Evolutionary conservation across 129 eudicot genomes (phyloP).

Genomic region (Flaveria brownii): DNA sequence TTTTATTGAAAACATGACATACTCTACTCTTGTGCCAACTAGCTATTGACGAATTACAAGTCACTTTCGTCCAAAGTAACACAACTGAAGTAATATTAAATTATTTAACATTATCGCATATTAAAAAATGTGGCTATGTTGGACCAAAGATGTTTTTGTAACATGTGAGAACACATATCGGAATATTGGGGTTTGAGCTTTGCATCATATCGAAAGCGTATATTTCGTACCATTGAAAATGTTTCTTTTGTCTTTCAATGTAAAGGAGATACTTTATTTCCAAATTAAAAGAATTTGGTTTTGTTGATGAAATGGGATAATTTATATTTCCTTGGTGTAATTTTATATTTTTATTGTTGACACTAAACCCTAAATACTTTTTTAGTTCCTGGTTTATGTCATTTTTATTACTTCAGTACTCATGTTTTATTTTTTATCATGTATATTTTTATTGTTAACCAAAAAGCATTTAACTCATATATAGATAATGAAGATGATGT

Average conservation of each 20-base stretch:
- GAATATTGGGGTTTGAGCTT: slow-evolving; percentile 37
- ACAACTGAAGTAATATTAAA: slow-evolving; percentile 10
- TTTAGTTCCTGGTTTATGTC: too few relatives aligned
- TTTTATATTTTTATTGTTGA: too few relatives aligned
- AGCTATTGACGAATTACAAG: slow-evolving; percentile 6
- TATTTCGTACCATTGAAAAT: slow-evolving; percentile 1
- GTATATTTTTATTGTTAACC: too few relatives aligned
- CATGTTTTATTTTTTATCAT: too few relatives aligned
- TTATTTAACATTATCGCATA: too few relatives aligned
- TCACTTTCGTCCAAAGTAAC: slow-evolving; percentile 31
- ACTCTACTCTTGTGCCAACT: neutral
- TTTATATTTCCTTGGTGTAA: neutral
- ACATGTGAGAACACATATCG: slow-evolving; percentile 35
- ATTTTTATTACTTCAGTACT: too few relatives aligned
- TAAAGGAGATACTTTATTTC: neutral
- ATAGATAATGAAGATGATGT: neutral
- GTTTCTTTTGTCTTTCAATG: neutral
- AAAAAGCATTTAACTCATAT: too few relatives aligned
- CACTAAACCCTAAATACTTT: too few relatives aligned
- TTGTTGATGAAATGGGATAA: neutral
- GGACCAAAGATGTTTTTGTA: slow-evolving; percentile 34
- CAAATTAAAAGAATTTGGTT: neutral
- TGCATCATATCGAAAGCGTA: slow-evolving; percentile 12
- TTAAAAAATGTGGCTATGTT: slow-evolving; percentile 15
- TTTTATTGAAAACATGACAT: neutral